Conservation (phyloP, 2,329 filamentous ascomycete species). For the Calycina herbarum region DNA sequence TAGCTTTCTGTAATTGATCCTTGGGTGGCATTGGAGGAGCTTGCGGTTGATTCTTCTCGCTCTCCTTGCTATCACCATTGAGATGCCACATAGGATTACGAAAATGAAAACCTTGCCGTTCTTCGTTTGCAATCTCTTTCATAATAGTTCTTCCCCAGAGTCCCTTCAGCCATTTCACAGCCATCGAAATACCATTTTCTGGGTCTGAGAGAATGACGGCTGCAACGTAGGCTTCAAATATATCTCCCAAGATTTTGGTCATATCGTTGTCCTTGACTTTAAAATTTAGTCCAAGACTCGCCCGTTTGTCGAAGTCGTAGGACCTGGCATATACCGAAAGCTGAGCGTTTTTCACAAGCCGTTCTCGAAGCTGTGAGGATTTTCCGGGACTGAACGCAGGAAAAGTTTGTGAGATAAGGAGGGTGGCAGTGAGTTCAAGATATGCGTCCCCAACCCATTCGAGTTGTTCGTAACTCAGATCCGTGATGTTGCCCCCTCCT, state of each 20-base stretch:
- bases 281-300: constrained; percentile 55
- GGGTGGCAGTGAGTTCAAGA: constrained; percentile 73
- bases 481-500: constrained; percentile 23
- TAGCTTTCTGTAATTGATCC: constrained; percentile 49
- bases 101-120: constrained; percentile 27
- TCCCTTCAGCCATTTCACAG: constrained; percentile 69
- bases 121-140: constrained; percentile 50
- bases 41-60: constrained; percentile 12
- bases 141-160: constrained; percentile 70
- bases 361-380: constrained; percentile 74
- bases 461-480: constrained; percentile 69
- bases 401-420: constrained; percentile 74
- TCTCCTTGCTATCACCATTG: constrained; percentile 18
- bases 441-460: constrained; percentile 91
- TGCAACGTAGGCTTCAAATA: constrained; percentile 89
- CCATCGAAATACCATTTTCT: constrained; percentile 58
- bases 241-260: constrained; percentile 76
- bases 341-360: constrained; percentile 77
- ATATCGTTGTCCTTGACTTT: constrained; percentile 50
- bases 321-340: constrained; percentile 66
- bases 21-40: constrained; percentile 48
- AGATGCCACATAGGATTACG: constrained; percentile 36
- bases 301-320: constrained; percentile 69
- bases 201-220: constrained; percentile 71
- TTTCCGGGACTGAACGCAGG: constrained; percentile 64